Base-by-base conservation (phyloP, 1,139 yeast genomes). In the Citeromyces siamensis region DNA sequence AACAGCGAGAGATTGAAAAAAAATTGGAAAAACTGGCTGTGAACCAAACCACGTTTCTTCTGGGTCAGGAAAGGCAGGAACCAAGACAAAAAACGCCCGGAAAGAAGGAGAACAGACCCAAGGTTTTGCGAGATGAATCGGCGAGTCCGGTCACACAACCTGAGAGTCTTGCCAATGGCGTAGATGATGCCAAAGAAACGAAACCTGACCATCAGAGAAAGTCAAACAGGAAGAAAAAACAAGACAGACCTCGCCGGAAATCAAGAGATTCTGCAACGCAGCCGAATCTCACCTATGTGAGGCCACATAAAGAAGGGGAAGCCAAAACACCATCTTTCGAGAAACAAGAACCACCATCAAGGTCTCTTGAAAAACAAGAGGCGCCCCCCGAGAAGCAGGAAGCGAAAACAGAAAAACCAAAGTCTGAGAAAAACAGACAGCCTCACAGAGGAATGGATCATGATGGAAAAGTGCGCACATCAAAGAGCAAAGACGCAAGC, bases 41-140 rank as follows among this genome's bases (percentile, higher is more conserved):
- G 13, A 77, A 77, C 47, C 66, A 69, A 32, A 75, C 81, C 0
- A 77, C 83, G 0, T 64, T 71, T 37, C 14, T 23, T 23, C 28
- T 23, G 5, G 23, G 68, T 66, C 48, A 72, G 76, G 2, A 44
- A 68, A 28, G 73, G 69, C 0, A 27, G 40, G 42, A n/a, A 37
- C 44, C 6, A 35, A 46, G 38, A 47, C 44, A 35, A 44, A 48
- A 32, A 43, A 41, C 37, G 45, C 44, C 10, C 39, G 44, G 18
- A 44, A 42, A 38, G 37, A 42, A 3, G 51, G 46, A 21, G 37
- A 41, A 17, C 42, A 41, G 36, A 40, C 42, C 26, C 35, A 32
- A 2, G 38, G 42, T 36, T 36, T 33, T 19, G 21, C 36, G 33
- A 21, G 31, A 35, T 6, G 31, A 19, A 33, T 12, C 7, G 6